Evolutionary conservation across 2,329 filamentous ascomycete species (phyloP), one percentile per base, ranked within the genome.

Genomic region (Neonectria punicea): DNA sequence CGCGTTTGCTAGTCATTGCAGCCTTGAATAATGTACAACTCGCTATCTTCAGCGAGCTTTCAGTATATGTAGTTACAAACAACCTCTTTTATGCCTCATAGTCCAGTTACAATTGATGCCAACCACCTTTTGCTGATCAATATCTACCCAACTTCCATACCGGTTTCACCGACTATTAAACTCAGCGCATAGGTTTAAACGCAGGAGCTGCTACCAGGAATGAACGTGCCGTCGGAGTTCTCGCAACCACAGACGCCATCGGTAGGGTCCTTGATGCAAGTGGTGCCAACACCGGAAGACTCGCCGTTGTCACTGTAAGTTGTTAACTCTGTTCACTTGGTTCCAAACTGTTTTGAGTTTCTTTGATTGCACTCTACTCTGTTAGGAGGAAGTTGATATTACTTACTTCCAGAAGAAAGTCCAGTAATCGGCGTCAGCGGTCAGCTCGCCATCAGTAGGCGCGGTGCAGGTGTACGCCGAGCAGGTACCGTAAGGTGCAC

Each of bases 361-460:
- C 16, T 11, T n/a, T 28, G 5, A 3, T 47, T 22, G 8, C 16
- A 1, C 1, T 5, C 36, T 14, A 1, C 1, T 5, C 36, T 14
- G 11, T 11, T 7, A 22, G 22, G 22, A 11, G 11, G 8, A 14
- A 6, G 18, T 16, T 7, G 5, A 10, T 2, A 5, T 3, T 9
- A 64, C 70, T 65, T 57, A 73, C 71, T 60, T 66, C 71, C 71
- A 73, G 68, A 71, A 73, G 44, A 73, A 73, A 9, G 71, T 74
- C 71, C 71, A 73, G 67, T 67, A 74, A 41, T 73, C 71, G 1
- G 46, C 34, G n/a, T 73, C 49, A 1, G 60, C 22, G 9, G 63
- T 67, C 41, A 73, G 43, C 39, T 63, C 55, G 3, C 36, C 44
- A 10, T 61, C 60, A 10, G 63, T 64, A 4, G 71, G 71, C 30